Evolutionary conservation across 768 basidiomycete genomes (phyloP), one percentile per base, ranked within the genome.

Genomic region (Leccinellum rugosiceps): DNA sequence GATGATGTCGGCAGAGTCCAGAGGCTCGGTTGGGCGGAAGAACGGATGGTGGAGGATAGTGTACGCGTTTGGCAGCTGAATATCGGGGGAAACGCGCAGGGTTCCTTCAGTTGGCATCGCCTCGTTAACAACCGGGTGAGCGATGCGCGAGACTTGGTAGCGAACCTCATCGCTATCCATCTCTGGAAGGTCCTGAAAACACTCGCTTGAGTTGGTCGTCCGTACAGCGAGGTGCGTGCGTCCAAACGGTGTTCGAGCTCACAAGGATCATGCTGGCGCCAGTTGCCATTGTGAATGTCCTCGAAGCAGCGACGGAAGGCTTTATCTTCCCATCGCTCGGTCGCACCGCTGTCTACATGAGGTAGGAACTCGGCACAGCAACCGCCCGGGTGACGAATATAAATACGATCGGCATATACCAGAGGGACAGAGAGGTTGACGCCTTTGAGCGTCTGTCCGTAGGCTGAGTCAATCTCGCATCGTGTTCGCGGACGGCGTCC

Each of bases 311-410:
- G 74, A 50, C 85, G 75, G 71, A 84, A 85, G 7, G 62, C 66
- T 1, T 76, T 69, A 68, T 90, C 85, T 70, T 88, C 84, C 86
- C 85, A 87, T 13, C 92, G 78, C 68, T 94, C 91, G 26, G 91
- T 83, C 0, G 82, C 72, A 8, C 89, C 89, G 66, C 82, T 72
- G 56, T 83, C 82, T 25, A 82, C 70, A 56, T 84, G 83, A 6
- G 82, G 82, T 4, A 79, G 78, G 57, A 85, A 81, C 3, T 70
- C 60, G 44, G 72, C 65, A 84, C 88, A 91, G 49, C 71, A 61
- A 25, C 73, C 72, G 17, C 87, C 87, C 1, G 88, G 85, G 58
- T 83, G 83, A 52, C 90, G 78, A 59, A 91, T 90, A 32, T 87
- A 81, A 69, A 89, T 85, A 31, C 87, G 76, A 68, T 91, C 88